These are phyloP conservation scores for Penium margaritaceum DNA, from an alignment of 139 green algal species.

Conservation along the genomic window DNA sequence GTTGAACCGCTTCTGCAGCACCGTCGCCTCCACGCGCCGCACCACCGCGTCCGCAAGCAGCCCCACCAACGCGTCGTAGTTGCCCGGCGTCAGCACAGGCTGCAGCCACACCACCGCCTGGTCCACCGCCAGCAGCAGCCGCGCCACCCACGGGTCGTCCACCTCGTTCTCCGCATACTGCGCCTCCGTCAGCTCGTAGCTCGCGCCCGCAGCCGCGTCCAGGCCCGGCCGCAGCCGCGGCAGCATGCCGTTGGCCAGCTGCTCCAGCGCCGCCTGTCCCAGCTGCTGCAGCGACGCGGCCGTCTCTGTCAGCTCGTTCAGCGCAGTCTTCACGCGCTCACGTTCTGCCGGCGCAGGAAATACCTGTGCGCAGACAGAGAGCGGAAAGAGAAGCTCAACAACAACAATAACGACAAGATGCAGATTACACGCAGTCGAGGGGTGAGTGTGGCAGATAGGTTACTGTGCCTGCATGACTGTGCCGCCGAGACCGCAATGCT, in stretches of 20 bases:
- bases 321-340: conserved; percentile 62
- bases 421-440: no score
- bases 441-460: no score
- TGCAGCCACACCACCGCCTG: conserved; percentile 57
- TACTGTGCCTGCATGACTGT: no score
- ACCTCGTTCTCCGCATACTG: conserved; percentile 63
- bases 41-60: conserved; percentile 65
- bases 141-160: conserved; percentile 66
- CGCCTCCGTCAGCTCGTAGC: conserved; percentile 69
- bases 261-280: conserved; percentile 57
- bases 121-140: conserved; percentile 61
- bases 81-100: conserved; percentile 61
- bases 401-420: no score
- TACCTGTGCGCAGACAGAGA: no score
- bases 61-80: conserved; percentile 67
- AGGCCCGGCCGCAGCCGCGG: conserved; percentile 61
- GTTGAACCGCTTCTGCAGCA: conserved; percentile 79
- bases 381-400: no score
- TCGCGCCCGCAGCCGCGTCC: conserved; percentile 58
- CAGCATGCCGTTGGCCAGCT: conserved; percentile 62
- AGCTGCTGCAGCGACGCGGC: conserved; percentile 59
- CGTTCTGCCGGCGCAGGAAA: conserved; percentile 58
- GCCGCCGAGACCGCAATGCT: no score
- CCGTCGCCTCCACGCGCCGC: conserved; percentile 68
- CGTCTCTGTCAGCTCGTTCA: conserved; percentile 76